Base-by-base conservation (phyloP, 257 asterid genomes). In the Plectranthus barbatus region DNA sequence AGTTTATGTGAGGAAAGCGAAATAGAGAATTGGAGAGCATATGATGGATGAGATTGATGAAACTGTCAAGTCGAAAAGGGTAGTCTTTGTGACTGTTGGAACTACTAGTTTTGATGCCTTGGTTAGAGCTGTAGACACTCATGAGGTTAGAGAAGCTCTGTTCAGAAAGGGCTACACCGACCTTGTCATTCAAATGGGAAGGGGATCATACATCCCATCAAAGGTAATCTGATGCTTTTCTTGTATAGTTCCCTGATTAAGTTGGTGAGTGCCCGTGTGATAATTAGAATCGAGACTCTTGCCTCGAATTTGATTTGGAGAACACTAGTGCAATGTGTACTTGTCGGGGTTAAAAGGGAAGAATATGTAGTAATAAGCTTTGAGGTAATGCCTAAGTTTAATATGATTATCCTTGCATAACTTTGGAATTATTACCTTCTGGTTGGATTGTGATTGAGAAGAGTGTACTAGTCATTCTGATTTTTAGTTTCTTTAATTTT, bases 161-260 rank as follows among this genome's bases (percentile, higher is more conserved):
- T 77, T 55, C 69, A 70, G 57, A 50, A 87, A 77, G 62, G 97
- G 96, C 14, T 93, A 93, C 49, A 82, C 95, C 0, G 78, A 85
- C 48, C 90, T 93, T 39, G 68, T 84, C 64, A 84, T 93, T 79
- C 99, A 93, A 68, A 87, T 90, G 88, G 99, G 99, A 0, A 94
- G 99, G 15, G 99, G 99, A 11, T 71, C 91, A 8, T 87, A 80
- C 77, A 70, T 76, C 45, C 97, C 96, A 14, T 49, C 81, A 0
- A 87, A 80, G 95, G 97, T 93, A 78, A 75, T 69, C 9, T 33
- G 52, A 49, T 46, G 67, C 62, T 66, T 17, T 34, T 29, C 42
- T 10, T 6, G 33, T 40, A 49, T 50, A 6, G 36, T 61, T 40
- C 40, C 10, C 45, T 17, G 2, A 13, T 24, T n/a, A 34, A 6